Conservation (phyloP, 768 basidiomycete genomes). For the Sarcomyxa edulis region DNA sequence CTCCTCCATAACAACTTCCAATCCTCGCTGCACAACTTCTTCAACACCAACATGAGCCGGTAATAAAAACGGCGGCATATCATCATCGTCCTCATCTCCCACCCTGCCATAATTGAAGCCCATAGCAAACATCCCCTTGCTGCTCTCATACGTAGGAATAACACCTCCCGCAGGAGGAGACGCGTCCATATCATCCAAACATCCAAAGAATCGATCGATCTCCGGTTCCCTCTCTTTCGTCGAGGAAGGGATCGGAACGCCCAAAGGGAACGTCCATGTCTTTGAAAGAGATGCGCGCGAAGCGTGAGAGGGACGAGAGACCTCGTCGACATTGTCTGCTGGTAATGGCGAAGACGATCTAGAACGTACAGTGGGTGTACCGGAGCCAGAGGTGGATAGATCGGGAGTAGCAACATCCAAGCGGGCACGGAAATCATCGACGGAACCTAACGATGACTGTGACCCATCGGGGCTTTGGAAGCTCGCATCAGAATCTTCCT, state of each 20-base stretch:
- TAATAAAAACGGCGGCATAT: conserved; percentile 35
- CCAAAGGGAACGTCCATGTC: conserved; percentile 63
- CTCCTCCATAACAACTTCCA: conserved; percentile 39
- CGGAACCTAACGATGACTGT: conserved; percentile 55
- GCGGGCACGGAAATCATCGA: conserved; percentile 41
- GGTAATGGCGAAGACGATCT: neutral
- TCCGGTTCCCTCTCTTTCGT: conserved; percentile 30
- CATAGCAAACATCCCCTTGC: conserved; percentile 55
- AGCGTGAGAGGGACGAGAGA: conserved; percentile 20
- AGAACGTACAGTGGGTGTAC: neutral
- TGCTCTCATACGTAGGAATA: conserved; percentile 46
- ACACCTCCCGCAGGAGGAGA: conserved; percentile 39
- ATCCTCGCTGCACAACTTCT: conserved; percentile 20
- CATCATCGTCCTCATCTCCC: conserved; percentile 46
- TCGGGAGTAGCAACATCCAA: conserved; percentile 22
- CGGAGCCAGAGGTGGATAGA: conserved; percentile 9
- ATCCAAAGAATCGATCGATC: conserved; percentile 77
- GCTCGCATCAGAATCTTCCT: conserved; percentile 50
- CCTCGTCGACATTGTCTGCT: neutral
- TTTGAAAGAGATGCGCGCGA: conserved; percentile 48
- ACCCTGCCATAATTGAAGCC: conserved; percentile 35
- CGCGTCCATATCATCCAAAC: conserved; percentile 40
- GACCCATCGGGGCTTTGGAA: conserved; percentile 33
- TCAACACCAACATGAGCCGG: conserved; percentile 34
- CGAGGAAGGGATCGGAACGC: conserved; percentile 12